Conservation (phyloP, 2,329 filamentous ascomycete species). For the Cladosporium sphaerospermum region DNA sequence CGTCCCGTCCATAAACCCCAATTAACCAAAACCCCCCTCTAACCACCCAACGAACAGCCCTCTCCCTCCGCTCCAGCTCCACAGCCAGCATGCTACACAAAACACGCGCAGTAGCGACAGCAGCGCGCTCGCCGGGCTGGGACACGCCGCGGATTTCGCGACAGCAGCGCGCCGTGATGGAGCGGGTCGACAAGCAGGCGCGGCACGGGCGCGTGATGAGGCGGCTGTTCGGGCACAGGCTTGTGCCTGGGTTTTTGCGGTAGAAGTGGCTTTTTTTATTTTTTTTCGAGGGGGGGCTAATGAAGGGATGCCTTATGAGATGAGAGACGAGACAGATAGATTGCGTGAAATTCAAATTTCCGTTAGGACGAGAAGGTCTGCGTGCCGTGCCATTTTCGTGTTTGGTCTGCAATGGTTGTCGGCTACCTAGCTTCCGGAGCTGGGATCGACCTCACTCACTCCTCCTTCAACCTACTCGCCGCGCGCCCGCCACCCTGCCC, state of each 20-base stretch:
- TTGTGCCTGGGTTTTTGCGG: slow-evolving; percentile 9
- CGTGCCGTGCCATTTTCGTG: not conserved
- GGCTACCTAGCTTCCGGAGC: no score
- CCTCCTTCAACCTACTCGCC: slow-evolving; percentile 1
- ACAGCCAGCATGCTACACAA: slow-evolving; percentile 9
- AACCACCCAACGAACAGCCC: not conserved
- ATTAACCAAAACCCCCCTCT: not conserved
- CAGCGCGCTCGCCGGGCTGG: slow-evolving; percentile 1
- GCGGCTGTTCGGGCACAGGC: slow-evolving; percentile 2
- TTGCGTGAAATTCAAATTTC: no score
- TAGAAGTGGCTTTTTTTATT: not conserved
- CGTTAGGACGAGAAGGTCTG: not conserved
- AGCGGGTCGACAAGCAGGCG: slow-evolving; percentile 9
- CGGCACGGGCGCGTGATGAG: slow-evolving; percentile 2
- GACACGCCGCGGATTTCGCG: slow-evolving; percentile 9
- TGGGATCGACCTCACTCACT: not conserved
- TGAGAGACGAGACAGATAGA: not conserved
- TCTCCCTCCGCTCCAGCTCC: slow-evolving; percentile 11
- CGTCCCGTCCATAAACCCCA: not conserved
- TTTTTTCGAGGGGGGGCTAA: not conserved
- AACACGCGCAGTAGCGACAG: not conserved
- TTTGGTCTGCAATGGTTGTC: no score
- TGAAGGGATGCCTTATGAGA: not conserved
- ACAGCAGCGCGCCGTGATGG: slow-evolving; percentile 8
- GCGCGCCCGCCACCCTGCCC: not conserved